Evolutionary conservation across 1,284 basidiomycete species (phyloP).

Genomic region (Moesziomyces sp.): DNA sequence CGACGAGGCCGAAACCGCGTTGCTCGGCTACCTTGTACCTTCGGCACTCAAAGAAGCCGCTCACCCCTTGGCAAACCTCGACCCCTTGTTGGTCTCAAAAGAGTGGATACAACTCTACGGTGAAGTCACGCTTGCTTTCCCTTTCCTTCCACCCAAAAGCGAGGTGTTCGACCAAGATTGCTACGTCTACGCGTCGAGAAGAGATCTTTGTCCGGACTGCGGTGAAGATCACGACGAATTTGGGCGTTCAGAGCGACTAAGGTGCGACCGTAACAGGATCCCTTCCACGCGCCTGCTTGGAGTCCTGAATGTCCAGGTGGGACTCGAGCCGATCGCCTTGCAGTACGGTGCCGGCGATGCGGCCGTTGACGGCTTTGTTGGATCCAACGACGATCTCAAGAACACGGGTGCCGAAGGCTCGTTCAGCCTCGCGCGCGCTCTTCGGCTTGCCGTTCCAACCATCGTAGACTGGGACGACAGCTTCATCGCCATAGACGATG

Average conservation of each 20-base stretch:
- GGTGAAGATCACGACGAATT: too few relatives aligned
- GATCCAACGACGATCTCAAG: constrained; percentile 27
- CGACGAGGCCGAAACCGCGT: constrained; percentile 16
- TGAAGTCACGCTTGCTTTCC: constrained; percentile 33
- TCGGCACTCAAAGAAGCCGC: constrained; percentile 21
- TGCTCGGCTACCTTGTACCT: constrained; percentile 36
- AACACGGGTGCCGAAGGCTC: constrained; percentile 21
- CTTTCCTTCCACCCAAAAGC: constrained; percentile 31
- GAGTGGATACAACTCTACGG: constrained; percentile 46
- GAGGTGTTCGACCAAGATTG: constrained; percentile 19
- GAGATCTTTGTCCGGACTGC: too few relatives aligned
- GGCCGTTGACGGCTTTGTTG: constrained; percentile 40
- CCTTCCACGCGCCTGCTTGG: constrained; percentile 35
- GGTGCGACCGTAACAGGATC: background rate
- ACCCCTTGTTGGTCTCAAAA: constrained; percentile 18
- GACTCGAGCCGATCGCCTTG: constrained; percentile 39
- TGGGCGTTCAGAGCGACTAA: too few relatives aligned
- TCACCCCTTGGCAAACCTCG: constrained; percentile 27
- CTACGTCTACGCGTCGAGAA: constrained; percentile 22
- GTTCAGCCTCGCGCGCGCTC: constrained; percentile 21
- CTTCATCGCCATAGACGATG: constrained; percentile 32
- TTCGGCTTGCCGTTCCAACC: constrained; percentile 26
- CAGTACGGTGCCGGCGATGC: constrained; percentile 31
- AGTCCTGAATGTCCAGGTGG: constrained; percentile 31
- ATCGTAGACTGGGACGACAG: constrained; percentile 39